Evolutionary conservation across 352 stramenopile species (phyloP).

Genomic region (Pythium vanterpoolii): DNA sequence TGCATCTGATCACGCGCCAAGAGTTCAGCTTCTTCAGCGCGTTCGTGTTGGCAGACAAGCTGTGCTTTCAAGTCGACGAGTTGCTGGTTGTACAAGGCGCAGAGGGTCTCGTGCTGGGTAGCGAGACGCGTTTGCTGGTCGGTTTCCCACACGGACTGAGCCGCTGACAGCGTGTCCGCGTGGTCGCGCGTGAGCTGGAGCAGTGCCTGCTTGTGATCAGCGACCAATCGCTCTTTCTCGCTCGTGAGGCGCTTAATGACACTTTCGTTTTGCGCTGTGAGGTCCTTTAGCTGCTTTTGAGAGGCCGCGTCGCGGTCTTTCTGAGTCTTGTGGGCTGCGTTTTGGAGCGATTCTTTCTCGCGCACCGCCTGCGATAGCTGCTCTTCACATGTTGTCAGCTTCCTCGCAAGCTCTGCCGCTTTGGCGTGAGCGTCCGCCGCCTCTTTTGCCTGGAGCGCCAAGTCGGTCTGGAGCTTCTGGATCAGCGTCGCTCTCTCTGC

Average conservation of each 20-base stretch:
- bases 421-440: constrained; percentile 1
- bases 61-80: constrained; percentile 14
- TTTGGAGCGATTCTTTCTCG: constrained; percentile 32
- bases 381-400: constrained; percentile 24
- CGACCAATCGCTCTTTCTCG: constrained; percentile 15
- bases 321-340: constrained; percentile 27
- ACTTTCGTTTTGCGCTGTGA: constrained; percentile 29
- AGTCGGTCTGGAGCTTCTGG: constrained; percentile 13
- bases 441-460: constrained; percentile 9
- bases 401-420: background rate
- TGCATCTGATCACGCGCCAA: background rate
- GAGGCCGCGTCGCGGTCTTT: constrained; percentile 44
- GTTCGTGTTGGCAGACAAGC: constrained; percentile 15
- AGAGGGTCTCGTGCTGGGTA: constrained; percentile 7
- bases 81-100: constrained; percentile 12
- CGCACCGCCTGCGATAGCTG: constrained; percentile 26
- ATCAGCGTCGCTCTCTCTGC: constrained; percentile 22
- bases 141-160: background rate
- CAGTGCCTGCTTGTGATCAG: constrained; percentile 16
- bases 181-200: constrained; percentile 9
- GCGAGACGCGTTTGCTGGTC: background rate
- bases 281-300: constrained; percentile 35
- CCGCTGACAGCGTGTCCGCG: background rate
- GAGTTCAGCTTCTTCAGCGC: background rate
- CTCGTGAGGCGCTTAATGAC: constrained; percentile 22